Evolutionary conservation across 441 rosid species (phyloP).

Genomic region (Gossypium armourianum): DNA sequence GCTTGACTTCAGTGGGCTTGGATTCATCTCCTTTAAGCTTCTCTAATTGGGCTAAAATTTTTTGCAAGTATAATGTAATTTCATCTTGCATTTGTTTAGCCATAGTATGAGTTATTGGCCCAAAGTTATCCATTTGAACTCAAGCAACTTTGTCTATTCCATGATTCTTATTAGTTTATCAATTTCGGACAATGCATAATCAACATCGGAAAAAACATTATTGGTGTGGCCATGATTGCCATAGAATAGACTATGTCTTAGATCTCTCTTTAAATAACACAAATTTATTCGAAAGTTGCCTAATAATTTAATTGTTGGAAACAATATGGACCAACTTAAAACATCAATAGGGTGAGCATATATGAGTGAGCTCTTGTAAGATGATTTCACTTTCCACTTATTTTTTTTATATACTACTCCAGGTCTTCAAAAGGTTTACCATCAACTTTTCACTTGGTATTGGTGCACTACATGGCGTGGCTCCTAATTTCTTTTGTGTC

Average conservation of each 20-base stretch:
- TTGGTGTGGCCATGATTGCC: not conserved
- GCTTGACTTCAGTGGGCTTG: not conserved
- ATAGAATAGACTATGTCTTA: not conserved
- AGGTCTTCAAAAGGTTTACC: not conserved
- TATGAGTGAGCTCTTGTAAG: not conserved
- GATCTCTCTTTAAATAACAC: not conserved
- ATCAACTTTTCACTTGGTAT: not conserved
- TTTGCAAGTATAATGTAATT: not conserved
- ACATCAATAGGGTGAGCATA: not conserved
- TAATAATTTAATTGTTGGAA: not conserved
- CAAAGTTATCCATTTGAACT: not conserved
- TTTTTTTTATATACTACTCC: not conserved
- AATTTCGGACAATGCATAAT: not conserved
- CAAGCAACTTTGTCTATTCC: not conserved
- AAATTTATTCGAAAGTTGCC: not conserved
- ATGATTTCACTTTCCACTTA: not conserved
- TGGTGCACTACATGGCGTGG: not conserved
- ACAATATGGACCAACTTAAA: not conserved
- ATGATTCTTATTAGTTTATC: not conserved
- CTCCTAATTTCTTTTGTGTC: not conserved
- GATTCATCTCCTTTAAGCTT: not conserved
- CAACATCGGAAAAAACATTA: not conserved
- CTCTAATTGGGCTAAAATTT: not conserved
- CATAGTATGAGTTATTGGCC: not conserved
- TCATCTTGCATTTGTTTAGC: not conserved